These are phyloP conservation scores for Neurospora intermedia DNA, from an alignment of 495 filamentous ascomycete genomes.

Conservation along the genomic window DNA sequence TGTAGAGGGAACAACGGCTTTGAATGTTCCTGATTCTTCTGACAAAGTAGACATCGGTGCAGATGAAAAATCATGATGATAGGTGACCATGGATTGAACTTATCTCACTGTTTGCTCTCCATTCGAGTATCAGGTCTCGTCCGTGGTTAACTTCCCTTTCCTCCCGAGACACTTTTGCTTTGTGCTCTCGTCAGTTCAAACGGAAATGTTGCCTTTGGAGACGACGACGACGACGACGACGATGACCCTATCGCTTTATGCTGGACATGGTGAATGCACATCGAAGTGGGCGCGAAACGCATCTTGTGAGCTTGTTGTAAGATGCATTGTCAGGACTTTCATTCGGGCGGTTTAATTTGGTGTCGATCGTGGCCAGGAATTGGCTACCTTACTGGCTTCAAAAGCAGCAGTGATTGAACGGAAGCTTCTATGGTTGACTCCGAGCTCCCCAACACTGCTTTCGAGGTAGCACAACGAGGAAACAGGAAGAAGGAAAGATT, in stretches of 20 bases:
- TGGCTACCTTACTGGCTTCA: background rate
- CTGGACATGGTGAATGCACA: background rate
- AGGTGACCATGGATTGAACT: background rate
- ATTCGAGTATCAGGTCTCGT: background rate
- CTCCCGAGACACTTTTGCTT: background rate
- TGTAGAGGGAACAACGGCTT: background rate
- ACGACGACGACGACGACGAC: background rate
- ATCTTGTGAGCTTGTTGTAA: background rate
- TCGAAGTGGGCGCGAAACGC: background rate
- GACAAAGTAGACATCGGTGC: background rate
- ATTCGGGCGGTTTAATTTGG: background rate
- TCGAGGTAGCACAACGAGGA: background rate
- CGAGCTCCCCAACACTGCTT: background rate
- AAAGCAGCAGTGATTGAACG: background rate
- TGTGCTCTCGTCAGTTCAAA: background rate
- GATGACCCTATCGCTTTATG: background rate
- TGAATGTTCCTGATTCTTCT: background rate
- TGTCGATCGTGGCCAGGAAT: background rate
- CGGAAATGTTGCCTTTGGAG: background rate
- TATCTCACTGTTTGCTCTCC: background rate
- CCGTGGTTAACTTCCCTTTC: background rate
- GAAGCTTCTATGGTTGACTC: background rate
- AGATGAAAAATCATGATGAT: background rate
- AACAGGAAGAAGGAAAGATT: background rate
- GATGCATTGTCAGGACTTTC: background rate